phyloP scores from a whole-genome alignment of 768 basidiomycete species.

The Rhodocollybia butyracea region DNA sequence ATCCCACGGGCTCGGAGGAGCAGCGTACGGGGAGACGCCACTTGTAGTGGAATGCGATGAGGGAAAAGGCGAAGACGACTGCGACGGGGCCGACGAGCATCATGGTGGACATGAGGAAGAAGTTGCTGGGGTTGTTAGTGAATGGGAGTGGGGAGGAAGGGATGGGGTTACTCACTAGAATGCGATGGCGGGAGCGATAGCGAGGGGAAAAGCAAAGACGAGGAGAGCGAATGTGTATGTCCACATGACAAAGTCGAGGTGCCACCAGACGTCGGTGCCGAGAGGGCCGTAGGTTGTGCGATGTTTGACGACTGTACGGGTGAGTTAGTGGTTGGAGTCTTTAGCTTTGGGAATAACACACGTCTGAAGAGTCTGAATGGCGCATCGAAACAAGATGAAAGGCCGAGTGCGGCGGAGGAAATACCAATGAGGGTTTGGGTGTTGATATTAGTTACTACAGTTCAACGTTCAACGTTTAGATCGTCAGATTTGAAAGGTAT shows the following conservation, averaged over 20 bases:
- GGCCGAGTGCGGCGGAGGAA: constrained; percentile 24
- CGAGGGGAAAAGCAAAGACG: constrained; percentile 26
- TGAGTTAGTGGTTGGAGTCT: not conserved
- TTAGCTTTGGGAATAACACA: constrained; percentile 9
- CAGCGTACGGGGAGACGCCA: constrained; percentile 22
- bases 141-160: not conserved
- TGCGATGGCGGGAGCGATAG: constrained; percentile 23
- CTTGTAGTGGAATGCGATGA: constrained; percentile 13
- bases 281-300: constrained; percentile 22
- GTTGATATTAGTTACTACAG: constrained; percentile 13
- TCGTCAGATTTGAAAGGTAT: not conserved
- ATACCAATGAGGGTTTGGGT: constrained; percentile 22
- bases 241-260: constrained; percentile 32
- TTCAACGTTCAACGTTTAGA: not conserved
- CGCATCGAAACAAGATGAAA: constrained; percentile 29
- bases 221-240: constrained; percentile 24
- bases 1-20: constrained; percentile 26
- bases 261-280: constrained; percentile 26
- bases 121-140: constrained; percentile 16
- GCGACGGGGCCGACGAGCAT: constrained; percentile 28
- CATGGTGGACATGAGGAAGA: constrained; percentile 29
- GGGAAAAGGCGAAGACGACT: constrained; percentile 23
- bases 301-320: constrained; percentile 17
- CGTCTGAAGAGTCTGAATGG: constrained; percentile 26
- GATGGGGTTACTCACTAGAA: constrained; percentile 17